Percentiles rank a stretch among this genome's conserved stretches.
These are phyloP conservation scores for Backusella tarrabulga DNA, from an alignment of 192 early-diverging fungal genomes.

Conservation along the genomic window DNA sequence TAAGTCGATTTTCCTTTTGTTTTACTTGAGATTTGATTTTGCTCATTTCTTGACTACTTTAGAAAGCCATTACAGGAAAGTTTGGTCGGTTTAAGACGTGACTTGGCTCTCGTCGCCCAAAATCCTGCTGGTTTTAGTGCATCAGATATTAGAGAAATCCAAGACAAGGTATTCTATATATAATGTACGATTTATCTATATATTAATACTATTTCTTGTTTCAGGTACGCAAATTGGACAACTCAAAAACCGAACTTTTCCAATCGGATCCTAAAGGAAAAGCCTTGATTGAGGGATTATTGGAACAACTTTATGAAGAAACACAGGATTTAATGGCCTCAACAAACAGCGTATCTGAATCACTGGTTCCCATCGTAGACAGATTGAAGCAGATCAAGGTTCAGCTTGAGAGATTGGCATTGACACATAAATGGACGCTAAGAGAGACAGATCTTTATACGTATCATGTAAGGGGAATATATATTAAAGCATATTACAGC, in stretches of 20 bases:
- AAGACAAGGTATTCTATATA: slow-evolving; percentile 54
- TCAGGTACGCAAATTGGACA: slow-evolving; percentile 71
- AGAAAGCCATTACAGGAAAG: slow-evolving; percentile 69
- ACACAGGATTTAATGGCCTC: slow-evolving; percentile 63
- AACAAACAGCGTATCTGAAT: slow-evolving; percentile 33
- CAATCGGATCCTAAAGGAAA: slow-evolving; percentile 64
- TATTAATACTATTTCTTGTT: neutral
- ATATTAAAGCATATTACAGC: neutral
- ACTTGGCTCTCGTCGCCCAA: slow-evolving; percentile 48
- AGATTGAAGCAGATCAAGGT: slow-evolving; percentile 66
- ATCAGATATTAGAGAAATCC: slow-evolving; percentile 53
- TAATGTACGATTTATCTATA: neutral
- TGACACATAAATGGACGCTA: slow-evolving; percentile 76
- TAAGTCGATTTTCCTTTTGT: neutral
- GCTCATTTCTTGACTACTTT: neutral
- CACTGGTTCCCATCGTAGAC: slow-evolving; percentile 29
- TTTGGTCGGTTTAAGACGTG: slow-evolving; percentile 68
- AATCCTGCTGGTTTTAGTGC: slow-evolving; percentile 32
- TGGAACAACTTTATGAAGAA: slow-evolving; percentile 86
- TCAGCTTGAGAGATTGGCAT: slow-evolving; percentile 71
- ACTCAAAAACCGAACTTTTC: slow-evolving; percentile 69
- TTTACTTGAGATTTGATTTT: neutral
- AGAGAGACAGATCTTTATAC: slow-evolving; percentile 79
- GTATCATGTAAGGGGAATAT: slow-evolving; percentile 47
- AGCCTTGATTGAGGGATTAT: slow-evolving; percentile 74